Evolutionary conservation across 805 yeast species (phyloP), one percentile per base, ranked within the genome.

Genomic region (Ogataea sp.): DNA sequence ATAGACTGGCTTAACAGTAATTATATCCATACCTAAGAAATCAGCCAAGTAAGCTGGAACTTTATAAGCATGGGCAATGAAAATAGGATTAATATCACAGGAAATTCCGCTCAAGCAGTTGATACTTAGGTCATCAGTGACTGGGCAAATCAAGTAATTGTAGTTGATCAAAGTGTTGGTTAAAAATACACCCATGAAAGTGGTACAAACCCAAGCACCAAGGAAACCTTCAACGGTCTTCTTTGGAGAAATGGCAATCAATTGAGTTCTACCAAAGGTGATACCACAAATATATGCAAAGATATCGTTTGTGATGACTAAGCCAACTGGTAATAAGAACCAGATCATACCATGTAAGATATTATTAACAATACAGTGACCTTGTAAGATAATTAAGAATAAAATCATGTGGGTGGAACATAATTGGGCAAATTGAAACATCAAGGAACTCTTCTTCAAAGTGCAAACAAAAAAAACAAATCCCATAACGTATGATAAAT

Each of bases 231-330:
- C 98, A 28, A 90, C 88, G 3, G 98, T 93, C 65, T 93, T 93
- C 63, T 93, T 93, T 41, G 98, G 98, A 11, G 96, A 86, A 46
- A 93, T 87, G 38, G 83, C 87, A 50, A 93, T 86, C 53, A 93
- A 75, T 55, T 86, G 96, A 29, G 97, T 90, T 46, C 72, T 77
- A 40, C 98, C 98, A 64, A 93, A 87, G 2, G 97, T 85, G 48
- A 93, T 93, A 34, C 98, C 98, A 65, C 97, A 93, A 36, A 93
- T 68, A 58, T 93, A 93, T 20, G 98, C 98, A 70, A 87, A 89
- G 39, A 90, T 88, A 58, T 93, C 98, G 59, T 93, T 93, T 40
- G 86, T 83, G 49, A 93, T 86, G 37, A 93, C 98, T 53, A 90
- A 70, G 2, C 93, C 81, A 44, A 86, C 88, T 6, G 98, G 98